Evolutionary conservation across 1,284 basidiomycete genomes (phyloP), one percentile per base, ranked within the genome.

Genomic region (Leccinum subrobustum): DNA sequence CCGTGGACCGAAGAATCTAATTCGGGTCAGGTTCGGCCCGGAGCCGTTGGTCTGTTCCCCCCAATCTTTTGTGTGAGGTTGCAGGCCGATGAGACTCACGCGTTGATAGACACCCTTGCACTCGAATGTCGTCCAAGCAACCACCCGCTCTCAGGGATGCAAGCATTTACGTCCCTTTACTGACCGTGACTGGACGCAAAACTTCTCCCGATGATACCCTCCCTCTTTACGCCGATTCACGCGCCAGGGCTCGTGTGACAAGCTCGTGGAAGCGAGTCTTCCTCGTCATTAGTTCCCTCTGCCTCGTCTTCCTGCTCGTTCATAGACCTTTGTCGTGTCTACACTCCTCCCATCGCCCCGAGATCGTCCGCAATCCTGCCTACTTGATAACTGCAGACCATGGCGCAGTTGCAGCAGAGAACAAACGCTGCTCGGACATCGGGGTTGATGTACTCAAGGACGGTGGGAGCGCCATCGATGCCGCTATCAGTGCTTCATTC

Each of bases 391-490:
- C 85, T 61, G 94, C 89, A 0, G 78, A 79, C 27, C 77, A 88
- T 68, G 95, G 92, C 4, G 95, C 93, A 2, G 94, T 97, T 18
- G 93, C 95, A 2, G 83, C 88, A 50, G 95, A 97, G 78, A 92
- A 95, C 73, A 80, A 81, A 63, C 78, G 86, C 20, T 97, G 95
- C 74, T 95, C 93, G 6, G 76, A 91, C 52, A 87, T 96, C 59
- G 95, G 95, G 1, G 84, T 96, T 1, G 75, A 85, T 9, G 80
- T 88, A 7, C 69, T 96, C 64, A 88, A 88, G 73, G 84, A 87
- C 6, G 94, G 93, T 33, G 96, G 96, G 16, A 95, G 92, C 64
- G 96, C 96, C 0, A 86, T 96, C 9, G 96, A 98, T 68, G 90
- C 95, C 1, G 89, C 88, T 0, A 85, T 98, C 57, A 87, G 88